Evolutionary conservation across 371 early-diverging fungal species (phyloP), one percentile per base, ranked within the genome.

Genomic region (Mucor indicus): DNA sequence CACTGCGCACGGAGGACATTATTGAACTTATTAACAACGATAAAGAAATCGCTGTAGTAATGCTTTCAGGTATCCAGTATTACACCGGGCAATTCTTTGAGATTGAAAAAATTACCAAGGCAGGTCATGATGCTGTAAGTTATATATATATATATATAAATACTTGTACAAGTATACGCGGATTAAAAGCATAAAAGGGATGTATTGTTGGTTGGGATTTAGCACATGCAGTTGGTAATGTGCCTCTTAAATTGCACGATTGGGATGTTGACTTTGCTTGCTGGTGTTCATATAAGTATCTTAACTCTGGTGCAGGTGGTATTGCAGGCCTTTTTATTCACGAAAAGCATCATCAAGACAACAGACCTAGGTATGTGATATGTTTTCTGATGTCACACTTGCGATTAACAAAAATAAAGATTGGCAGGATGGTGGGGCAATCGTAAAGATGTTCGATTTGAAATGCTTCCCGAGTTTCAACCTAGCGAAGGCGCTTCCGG

Each of bases 181-280:
- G 11, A 38, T 16, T 27, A 12, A 27, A 9, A n/a, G 15, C n/a
- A 8, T 15, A 10, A 12, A 30, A 85, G 84, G 95, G 94, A 1
- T 93, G 93, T 52, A 57, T 91, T 30, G 95, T 95, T 4, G 98
- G 96, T 2, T 95, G 88, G 79, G 98, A 98, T 72, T 76, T 98
- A 44, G 96, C 98, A 0, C 98, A 98, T 57, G 96, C 97, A 4
- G 94, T 83, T 4, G 98, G 98, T 21, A 98, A 98, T 69, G 87
- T 94, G 0, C 86, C 86, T 24, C 65, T 97, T 30, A 45, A 80
- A 21, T 69, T 98, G 48, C 95, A 96, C 68, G 95, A 94, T 50
- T 98, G 98, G 98, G 68, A 86, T 35, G 96, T 95, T 5, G 98
- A 98, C 56, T 97, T 97, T 79, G 98, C 97, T n/a, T 85, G 86